Percentiles rank a stretch among this genome's conserved stretches.
phyloP scores from a whole-genome alignment of 2,329 filamentous ascomycete genomes.

The Nemania sp. region DNA sequence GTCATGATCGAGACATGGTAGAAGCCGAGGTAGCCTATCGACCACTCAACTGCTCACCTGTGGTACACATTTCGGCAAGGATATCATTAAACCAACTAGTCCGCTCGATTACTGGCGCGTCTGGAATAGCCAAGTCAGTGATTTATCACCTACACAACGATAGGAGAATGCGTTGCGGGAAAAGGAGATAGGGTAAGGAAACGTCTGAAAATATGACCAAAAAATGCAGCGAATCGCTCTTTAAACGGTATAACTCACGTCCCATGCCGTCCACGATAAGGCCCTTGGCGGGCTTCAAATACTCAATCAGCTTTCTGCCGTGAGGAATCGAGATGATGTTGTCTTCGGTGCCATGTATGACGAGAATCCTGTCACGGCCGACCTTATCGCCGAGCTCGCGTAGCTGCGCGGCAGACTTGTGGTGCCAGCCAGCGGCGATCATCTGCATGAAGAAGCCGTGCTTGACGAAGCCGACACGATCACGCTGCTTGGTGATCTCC shows the following conservation, averaged over 20 bases:
- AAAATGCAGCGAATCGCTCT: not conserved
- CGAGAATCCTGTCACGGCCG: slow-evolving; percentile 73
- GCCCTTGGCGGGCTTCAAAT: slow-evolving; percentile 60
- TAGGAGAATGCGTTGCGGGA: not conserved
- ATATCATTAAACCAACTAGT: slow-evolving; percentile 69
- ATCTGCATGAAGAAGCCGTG: slow-evolving; percentile 77
- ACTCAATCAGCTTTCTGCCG: slow-evolving; percentile 68
- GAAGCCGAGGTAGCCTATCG: slow-evolving; percentile 18
- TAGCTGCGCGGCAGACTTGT: slow-evolving; percentile 72
- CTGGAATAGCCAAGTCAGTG: slow-evolving; percentile 10
- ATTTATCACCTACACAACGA: not conserved
- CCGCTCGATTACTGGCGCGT: slow-evolving; percentile 75
- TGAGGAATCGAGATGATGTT: slow-evolving; percentile 77
- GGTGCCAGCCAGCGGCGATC: slow-evolving; percentile 78
- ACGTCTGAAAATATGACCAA: not conserved
- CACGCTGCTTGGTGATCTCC: slow-evolving; percentile 72
- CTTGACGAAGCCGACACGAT: slow-evolving; percentile 62
- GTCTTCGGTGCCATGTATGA: slow-evolving; percentile 77
- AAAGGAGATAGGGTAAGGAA: not conserved
- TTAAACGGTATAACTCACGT: slow-evolving; percentile 40
- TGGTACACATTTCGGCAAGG: slow-evolving; percentile 60
- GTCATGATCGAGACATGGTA: not conserved
- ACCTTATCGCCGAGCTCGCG: slow-evolving; percentile 67
- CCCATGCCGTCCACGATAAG: slow-evolving; percentile 72
- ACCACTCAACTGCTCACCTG: slow-evolving; percentile 53